These are phyloP conservation scores for Rubroboletus pulcherrimus DNA, from an alignment of 768 basidiomycete genomes.

Conservation along the genomic window DNA sequence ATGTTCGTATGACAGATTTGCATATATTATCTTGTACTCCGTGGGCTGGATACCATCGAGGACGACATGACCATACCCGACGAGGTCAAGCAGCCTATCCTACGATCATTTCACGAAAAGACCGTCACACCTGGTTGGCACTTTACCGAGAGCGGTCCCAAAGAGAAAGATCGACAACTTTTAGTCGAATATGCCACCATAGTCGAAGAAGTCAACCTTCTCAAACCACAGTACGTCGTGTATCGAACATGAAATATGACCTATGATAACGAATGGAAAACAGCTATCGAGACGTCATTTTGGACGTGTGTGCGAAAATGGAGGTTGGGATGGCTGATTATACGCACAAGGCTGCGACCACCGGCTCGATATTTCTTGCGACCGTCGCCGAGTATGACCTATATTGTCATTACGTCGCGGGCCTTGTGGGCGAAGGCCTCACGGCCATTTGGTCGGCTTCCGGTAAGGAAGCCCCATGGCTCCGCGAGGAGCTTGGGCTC, in stretches of 20 bases:
- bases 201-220: conserved; percentile 71
- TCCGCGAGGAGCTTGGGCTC: conserved; percentile 79
- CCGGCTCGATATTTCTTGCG: conserved; percentile 65
- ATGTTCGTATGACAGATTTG: conserved; percentile 59
- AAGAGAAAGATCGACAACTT: conserved; percentile 85
- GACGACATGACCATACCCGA: conserved; percentile 97
- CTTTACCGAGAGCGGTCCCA: conserved; percentile 74
- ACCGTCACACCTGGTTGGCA: conserved; percentile 83
- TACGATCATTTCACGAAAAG: conserved; percentile 78
- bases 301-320: conserved; percentile 86
- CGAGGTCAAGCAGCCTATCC: conserved; percentile 77
- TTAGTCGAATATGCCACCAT: conserved; percentile 81
- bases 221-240: conserved; percentile 53
- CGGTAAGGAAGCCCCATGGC: conserved; percentile 70
- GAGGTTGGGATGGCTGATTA: conserved; percentile 94
- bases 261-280: conserved; percentile 3
- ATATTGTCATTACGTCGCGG: conserved; percentile 98
- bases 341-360: conserved; percentile 74
- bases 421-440: conserved; percentile 94
- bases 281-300: conserved; percentile 75
- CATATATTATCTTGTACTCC: conserved; percentile 90
- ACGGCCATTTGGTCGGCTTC: conserved; percentile 86
- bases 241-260: background rate
- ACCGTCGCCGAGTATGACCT: conserved; percentile 88
- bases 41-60: conserved; percentile 95